Percentiles rank a stretch among this genome's conserved stretches.
Evolutionary conservation across 2,329 filamentous ascomycete species (phyloP).

Genomic region (Acephala macrosclerotiorum): DNA sequence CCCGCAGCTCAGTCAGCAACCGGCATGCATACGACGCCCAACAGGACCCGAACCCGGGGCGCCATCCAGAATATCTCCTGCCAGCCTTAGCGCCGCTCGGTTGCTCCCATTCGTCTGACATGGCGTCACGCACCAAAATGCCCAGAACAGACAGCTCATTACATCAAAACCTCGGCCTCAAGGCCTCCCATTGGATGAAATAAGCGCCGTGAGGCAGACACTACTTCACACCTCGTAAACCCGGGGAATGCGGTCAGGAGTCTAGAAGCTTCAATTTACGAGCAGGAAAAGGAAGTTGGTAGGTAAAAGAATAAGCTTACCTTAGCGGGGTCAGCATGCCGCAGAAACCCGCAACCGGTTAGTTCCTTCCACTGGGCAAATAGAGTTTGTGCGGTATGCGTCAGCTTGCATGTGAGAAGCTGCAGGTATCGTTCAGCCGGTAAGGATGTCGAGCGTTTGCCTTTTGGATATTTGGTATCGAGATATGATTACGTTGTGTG

Average conservation of each 20-base stretch:
- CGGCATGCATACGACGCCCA: neutral
- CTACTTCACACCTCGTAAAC: slow-evolving; percentile 4
- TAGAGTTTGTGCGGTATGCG: neutral
- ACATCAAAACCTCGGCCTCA: no score
- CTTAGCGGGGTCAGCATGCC: slow-evolving; percentile 2
- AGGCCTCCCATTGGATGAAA: neutral
- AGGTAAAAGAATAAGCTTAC: slow-evolving; percentile 8
- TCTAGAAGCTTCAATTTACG: neutral
- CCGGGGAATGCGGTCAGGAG: neutral
- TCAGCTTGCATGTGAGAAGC: slow-evolving; percentile 5
- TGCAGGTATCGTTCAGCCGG: slow-evolving; percentile 3
- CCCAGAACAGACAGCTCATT: no score
- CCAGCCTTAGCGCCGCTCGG: no score
- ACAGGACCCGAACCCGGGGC: neutral
- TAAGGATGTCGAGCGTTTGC: neutral
- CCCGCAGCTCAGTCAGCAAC: neutral
- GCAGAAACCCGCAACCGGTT: neutral
- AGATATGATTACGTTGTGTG: neutral
- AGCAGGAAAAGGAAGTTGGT: neutral
- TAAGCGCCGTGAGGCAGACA: neutral
- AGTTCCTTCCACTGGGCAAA: neutral
- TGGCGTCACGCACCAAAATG: neutral
- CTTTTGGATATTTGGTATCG: neutral
- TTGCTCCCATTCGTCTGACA: neutral
- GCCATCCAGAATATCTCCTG: neutral